Evolutionary conservation across 805 yeast species (phyloP).

Genomic region (Saccharomycopsis lassenensis): DNA sequence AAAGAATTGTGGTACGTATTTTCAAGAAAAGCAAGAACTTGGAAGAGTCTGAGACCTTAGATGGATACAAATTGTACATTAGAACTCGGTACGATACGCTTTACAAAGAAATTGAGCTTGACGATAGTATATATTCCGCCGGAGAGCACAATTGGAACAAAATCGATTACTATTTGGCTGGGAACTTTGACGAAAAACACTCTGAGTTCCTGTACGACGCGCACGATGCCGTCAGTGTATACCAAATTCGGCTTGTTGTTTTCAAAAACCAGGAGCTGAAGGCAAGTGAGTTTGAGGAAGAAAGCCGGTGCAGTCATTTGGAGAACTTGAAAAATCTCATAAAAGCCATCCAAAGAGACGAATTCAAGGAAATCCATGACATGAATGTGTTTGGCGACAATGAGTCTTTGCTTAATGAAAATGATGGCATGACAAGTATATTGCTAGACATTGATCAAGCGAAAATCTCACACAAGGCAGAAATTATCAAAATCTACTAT

Average conservation of each 20-base stretch:
- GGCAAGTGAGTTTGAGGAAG: background rate
- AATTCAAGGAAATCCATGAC: slow-evolving; percentile 8
- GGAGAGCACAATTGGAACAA: slow-evolving; percentile 76
- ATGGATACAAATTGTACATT: slow-evolving; percentile 40
- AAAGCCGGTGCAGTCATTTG: slow-evolving; percentile 5
- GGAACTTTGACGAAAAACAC: slow-evolving; percentile 51
- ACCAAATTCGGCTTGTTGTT: slow-evolving; percentile 73
- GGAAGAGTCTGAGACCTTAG: background rate
- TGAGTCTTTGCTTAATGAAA: background rate
- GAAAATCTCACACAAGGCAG: slow-evolving; percentile 63
- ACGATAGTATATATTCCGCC: slow-evolving; percentile 42
- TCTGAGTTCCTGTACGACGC: slow-evolving; percentile 34
- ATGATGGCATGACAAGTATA: slow-evolving; percentile 52
- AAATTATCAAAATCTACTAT: slow-evolving; percentile 71
- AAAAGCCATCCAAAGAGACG: slow-evolving; percentile 9
- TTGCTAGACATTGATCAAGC: slow-evolving; percentile 67
- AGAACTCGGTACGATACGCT: slow-evolving; percentile 69
- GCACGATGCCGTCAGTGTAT: slow-evolving; percentile 36
- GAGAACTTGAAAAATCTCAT: slow-evolving; percentile 11
- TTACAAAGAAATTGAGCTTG: slow-evolving; percentile 47
- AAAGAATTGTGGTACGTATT: slow-evolving; percentile 64
- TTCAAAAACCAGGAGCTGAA: background rate
- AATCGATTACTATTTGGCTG: slow-evolving; percentile 85
- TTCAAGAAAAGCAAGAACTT: slow-evolving; percentile 9
- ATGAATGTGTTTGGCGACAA: background rate